These are phyloP conservation scores for Berberis vulgaris DNA, from an alignment of 164 flowering plant species.

Conservation along the genomic window DNA sequence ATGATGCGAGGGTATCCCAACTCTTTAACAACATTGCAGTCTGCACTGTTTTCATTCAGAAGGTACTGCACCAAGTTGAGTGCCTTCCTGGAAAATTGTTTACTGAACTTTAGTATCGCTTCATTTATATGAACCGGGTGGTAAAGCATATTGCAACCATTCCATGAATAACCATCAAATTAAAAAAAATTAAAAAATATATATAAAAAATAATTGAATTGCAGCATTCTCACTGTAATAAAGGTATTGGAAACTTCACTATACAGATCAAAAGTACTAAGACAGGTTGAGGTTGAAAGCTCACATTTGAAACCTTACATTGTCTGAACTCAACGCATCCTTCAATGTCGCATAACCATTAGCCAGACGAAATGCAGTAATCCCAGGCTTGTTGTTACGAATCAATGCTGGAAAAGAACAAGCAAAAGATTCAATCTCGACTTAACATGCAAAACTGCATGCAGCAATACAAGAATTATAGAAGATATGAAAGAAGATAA, in stretches of 20 bases:
- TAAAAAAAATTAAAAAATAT: too few species aligned
- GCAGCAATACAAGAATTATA: background rate
- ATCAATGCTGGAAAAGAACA: conserved; percentile 60
- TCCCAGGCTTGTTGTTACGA: conserved; percentile 77
- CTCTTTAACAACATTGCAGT: conserved; percentile 45
- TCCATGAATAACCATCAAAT: too few species aligned
- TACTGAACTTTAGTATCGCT: background rate
- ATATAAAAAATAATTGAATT: too few species aligned
- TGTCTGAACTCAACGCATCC: conserved; percentile 78
- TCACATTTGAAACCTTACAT: conserved; percentile 86
- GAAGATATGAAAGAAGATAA: background rate
- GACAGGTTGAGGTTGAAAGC: background rate
- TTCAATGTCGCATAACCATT: conserved; percentile 78
- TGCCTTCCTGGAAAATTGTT: conserved; percentile 65
- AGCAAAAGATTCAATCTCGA: background rate
- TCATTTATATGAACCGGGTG: background rate
- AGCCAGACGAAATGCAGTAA: conserved; percentile 82
- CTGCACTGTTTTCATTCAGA: conserved; percentile 61
- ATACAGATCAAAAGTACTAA: too few species aligned
- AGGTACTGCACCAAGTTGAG: conserved; percentile 80
- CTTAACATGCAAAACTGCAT: background rate
- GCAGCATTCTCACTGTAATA: too few species aligned
- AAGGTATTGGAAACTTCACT: too few species aligned
- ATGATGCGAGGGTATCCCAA: conserved; percentile 79
- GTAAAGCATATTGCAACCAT: background rate